Evolutionary conservation across 306 rosid genomes (phyloP), one percentile per base, ranked within the genome.

Genomic region (Vigna radiata): DNA sequence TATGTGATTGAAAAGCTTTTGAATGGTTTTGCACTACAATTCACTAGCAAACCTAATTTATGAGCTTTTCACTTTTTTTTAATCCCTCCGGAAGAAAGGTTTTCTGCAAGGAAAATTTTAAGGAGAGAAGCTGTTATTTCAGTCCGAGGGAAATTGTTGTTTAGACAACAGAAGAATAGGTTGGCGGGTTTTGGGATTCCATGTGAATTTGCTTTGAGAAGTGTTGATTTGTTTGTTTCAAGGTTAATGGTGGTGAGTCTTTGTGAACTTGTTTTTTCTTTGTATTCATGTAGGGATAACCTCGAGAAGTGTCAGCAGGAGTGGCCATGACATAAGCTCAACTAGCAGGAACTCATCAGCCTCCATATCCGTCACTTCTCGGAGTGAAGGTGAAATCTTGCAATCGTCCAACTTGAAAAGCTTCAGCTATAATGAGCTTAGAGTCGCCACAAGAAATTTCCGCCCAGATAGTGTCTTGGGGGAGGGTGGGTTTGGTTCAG

Each of bases 401-500:
- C 88, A 88, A 21, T 85, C 94, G 43, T 82, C 97, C 78, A 92
- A 86, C 72, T 59, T 92, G 91, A 96, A 84, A 77, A 82, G 78
- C 73, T 88, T 92, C 79, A 84, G 56, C 89, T 88, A 89, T 81
- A 79, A 37, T 29, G 98, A 92, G 47, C 87, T 96, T 43, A 91
- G 59, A 81, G 86, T 84, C 6, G 92, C 97, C 64, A 96, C 99
- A 4, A 89, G 88, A 72, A 96, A 96, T 77, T 96, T 96, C 77
- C 97, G 98, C 19, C 99, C 99, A 0, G 96, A 92, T 69, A 96
- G 99, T 83, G 95, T 95, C 6, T 75, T 95, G 25, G 99, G 99
- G 70, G 97, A 92, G 81, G 99, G 99, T 31, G 99, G 99, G 1
- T 95, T 95, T 81, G 99, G 99, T 76, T 92, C 97, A 23, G 99